Conservation (phyloP, 257 asterid species). For the Orobanche coerulescens region DNA sequence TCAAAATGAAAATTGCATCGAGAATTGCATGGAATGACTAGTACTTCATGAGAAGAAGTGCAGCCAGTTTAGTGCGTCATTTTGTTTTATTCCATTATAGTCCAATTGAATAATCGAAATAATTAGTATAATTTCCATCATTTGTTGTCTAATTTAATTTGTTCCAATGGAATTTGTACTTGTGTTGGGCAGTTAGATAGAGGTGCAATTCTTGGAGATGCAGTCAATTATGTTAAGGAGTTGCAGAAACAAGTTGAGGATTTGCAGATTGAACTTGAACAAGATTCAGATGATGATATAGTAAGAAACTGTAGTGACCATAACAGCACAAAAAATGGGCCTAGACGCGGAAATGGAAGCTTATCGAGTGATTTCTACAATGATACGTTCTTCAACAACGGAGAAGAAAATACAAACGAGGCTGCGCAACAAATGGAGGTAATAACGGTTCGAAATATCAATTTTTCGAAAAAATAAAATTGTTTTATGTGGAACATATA, state of each 20-base stretch:
- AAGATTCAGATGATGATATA: conserved; percentile 38
- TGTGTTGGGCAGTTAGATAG: conserved; percentile 40
- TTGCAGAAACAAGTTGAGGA: conserved; percentile 42
- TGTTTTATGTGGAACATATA: too few relatives aligned
- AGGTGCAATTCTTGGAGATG: conserved; percentile 59
- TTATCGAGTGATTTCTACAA: conserved; percentile 22
- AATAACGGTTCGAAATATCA: neutral
- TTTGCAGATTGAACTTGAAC: conserved; percentile 48
- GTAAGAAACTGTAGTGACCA: conserved; percentile 14
- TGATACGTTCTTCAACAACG: conserved; percentile 8
- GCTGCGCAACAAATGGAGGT: conserved; percentile 69
- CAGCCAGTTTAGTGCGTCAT: too few relatives aligned
- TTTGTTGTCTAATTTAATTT: neutral
- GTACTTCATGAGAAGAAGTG: too few relatives aligned
- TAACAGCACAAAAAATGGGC: conserved; percentile 18
- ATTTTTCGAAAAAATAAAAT: too few relatives aligned
- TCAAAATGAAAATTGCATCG: too few relatives aligned
- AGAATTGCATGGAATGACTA: too few relatives aligned
- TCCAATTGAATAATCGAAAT: too few relatives aligned
- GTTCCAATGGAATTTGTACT: neutral
- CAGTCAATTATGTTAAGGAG: conserved; percentile 55
- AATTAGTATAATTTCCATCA: too few relatives aligned
- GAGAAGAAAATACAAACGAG: neutral
- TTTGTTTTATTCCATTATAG: too few relatives aligned
- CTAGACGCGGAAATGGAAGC: conserved; percentile 24